A percentile compares a stretch with the other conserved stretches of the same genome.
phyloP scores from a whole-genome alignment of 768 basidiomycete species.

The Rhizopogon salebrosus region DNA sequence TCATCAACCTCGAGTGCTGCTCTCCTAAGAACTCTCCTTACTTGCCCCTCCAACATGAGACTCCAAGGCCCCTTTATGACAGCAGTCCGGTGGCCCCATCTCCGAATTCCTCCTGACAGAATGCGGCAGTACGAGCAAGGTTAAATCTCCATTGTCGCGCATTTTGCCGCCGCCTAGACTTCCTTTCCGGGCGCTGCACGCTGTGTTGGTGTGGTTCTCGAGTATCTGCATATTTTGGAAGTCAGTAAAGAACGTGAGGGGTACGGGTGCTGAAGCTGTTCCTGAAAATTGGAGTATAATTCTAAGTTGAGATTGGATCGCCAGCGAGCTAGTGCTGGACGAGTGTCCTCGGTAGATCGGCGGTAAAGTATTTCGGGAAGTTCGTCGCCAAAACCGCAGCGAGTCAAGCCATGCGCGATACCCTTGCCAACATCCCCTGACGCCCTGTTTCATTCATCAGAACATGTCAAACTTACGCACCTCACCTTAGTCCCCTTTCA shows the following conservation, averaged over 20 bases:
- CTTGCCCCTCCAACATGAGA: constrained; percentile 17
- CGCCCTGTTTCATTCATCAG: constrained; percentile 4
- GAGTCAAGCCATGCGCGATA: constrained; percentile 20
- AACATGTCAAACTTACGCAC: constrained; percentile 8
- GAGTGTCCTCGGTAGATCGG: constrained; percentile 6
- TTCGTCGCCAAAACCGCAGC: constrained; percentile 22
- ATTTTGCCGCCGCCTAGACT: constrained; percentile 11
- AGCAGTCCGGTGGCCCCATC: constrained; percentile 16
- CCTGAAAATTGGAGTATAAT: constrained; percentile 19
- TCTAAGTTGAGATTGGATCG: constrained; percentile 17
- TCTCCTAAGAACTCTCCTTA: constrained; percentile 17
- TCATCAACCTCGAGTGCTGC: constrained; percentile 26
- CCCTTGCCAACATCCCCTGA: constrained; percentile 13
- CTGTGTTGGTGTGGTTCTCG: constrained; percentile 17
- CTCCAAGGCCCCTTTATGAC: constrained; percentile 18
- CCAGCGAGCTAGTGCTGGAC: constrained; percentile 18
- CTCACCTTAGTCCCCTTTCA: constrained; percentile 32
- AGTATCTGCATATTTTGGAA: constrained; percentile 18
- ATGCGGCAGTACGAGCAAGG: constrained; percentile 14
- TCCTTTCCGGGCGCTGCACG: constrained; percentile 12
- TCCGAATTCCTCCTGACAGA: constrained; percentile 22
- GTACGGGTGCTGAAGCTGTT: background rate
- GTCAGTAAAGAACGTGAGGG: constrained; percentile 11
- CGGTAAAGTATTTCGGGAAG: constrained; percentile 15
- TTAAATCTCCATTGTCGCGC: constrained; percentile 17